Evolutionary conservation across 106 monocot species (phyloP), one percentile per base, ranked within the genome.

Genomic region (Dendrobium nobile): DNA sequence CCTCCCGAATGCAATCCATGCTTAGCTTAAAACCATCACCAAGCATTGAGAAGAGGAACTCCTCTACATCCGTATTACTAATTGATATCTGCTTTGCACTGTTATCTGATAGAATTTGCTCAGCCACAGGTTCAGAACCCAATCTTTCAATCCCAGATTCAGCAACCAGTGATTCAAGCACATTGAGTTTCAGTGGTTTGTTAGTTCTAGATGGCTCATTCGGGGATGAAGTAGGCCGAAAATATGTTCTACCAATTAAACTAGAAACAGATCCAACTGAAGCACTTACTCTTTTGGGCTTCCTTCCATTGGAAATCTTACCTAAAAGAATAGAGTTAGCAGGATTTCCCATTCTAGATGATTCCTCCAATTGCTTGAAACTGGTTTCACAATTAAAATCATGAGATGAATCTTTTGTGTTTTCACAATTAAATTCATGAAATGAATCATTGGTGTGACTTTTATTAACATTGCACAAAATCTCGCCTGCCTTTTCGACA

Each of bases 1-100:
- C 87, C 70, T 89, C 87, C 72, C 70, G 80, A 72, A 94, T 94
- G 47, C 78, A 76, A 31, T 83, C 85, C 81, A 61, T 89, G 82
- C 87, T 90, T 42, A 96, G 90, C 54, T 92, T 87, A 80, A 94
- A 96, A 43, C 93, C 93, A 67, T 93, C 90, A 54, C 90, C 88
- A 37, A 94, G 89, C 93, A 96, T 92, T 58, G 88, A 86, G 73
- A 94, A 94, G 9, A 96, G 75, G 73, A 96, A 92, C 64, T 94
- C 92, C 78, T 90, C 90, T 31, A 87, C 40, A 47, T 90, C 90
- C 20, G 48, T 79, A 59, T 85, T 82, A 73, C 24, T 82, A 51
- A 84, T n/a, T 58, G 42, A 41, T 18, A 75, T 68, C 9, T 64
- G 84, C 43, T 74, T 75, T 44, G 77, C 8, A 55, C 26, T 48